A percentile compares a stretch with the other conserved stretches of the same genome.
Evolutionary conservation across 805 yeast species (phyloP).

Genomic region (Dipodascus albidus): DNA sequence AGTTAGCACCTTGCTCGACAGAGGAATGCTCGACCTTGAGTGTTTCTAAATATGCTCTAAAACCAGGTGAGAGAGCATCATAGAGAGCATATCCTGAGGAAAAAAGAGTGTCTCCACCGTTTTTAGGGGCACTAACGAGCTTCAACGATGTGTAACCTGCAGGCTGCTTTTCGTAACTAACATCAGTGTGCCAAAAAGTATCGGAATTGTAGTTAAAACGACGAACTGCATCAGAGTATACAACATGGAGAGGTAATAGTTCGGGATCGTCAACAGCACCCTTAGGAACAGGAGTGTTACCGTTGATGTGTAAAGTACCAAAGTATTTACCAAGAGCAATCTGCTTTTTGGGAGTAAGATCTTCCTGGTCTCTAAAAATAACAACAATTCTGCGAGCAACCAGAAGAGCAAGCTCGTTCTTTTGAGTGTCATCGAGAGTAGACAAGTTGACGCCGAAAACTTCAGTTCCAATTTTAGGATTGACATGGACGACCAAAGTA

Average conservation of each 20-base stretch:
- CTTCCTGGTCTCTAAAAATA: slow-evolving; percentile 55
- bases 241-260: slow-evolving; percentile 28
- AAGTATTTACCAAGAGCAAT: slow-evolving; percentile 34
- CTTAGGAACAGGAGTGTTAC: slow-evolving; percentile 28
- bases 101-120: slow-evolving; percentile 41
- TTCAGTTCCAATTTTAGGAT: slow-evolving; percentile 58
- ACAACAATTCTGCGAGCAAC: slow-evolving; percentile 59
- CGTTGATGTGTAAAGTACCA: slow-evolving; percentile 35
- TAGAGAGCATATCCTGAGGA: slow-evolving; percentile 41
- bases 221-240: slow-evolving; percentile 1
- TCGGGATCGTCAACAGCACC: slow-evolving; percentile 31
- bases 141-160: slow-evolving; percentile 58
- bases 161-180: slow-evolving; percentile 60
- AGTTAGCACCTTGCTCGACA: slow-evolving; percentile 33
- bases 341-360: slow-evolving; percentile 35
- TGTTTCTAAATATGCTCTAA: slow-evolving; percentile 35
- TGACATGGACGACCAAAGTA: slow-evolving; percentile 24
- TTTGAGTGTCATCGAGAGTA: slow-evolving; percentile 36
- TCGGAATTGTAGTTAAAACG: neutral
- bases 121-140: slow-evolving; percentile 44
- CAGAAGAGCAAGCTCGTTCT: slow-evolving; percentile 51
- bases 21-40: slow-evolving; percentile 42
- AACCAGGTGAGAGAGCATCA: slow-evolving; percentile 36
- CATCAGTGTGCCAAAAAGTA: slow-evolving; percentile 55
- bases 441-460: slow-evolving; percentile 48